Evolutionary conservation across 192 early-diverging fungal species (phyloP), one percentile per base, ranked within the genome.

Genomic region (Rhizophagus clarus): DNA sequence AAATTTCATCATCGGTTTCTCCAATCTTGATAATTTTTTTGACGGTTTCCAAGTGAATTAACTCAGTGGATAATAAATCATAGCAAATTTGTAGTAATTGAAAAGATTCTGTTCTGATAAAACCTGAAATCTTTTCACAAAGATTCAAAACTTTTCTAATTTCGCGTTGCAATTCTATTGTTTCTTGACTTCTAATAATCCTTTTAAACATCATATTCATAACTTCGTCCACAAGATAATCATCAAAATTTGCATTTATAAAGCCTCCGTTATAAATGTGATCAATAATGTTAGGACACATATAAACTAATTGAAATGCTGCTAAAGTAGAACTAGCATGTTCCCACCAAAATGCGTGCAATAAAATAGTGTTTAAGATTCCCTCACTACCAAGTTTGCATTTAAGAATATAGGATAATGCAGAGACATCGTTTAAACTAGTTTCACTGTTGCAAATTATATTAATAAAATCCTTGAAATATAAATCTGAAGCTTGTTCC

Each of bases 381-480:
- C 60, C 49, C 24, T 77, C 80, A n/a, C 56, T 20, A 12, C 61
- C 45, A 2, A 81, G 40, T 31, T 61, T 68, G 14, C 31, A 20
- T 45, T 32, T 68, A 12, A 81, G 29, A n/a, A 81, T 24, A 28
- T 34, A 72, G 14, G 34, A 4, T 20, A 81, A 72, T 61, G 29
- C 20, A n/a, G 29, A 32, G 4, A 40, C 7, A 70, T 70, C 11
- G 42, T 70, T 70, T 2, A n/a, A n/a, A 70, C 68, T n/a, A 70
- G 68, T n/a, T 42, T 70, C 34, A 70, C n/a, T n/a, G 2, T n/a
- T 9, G 22, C 32, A 32, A 37, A 60, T 37, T 29, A 81, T 26
- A 8, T 31, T 67, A 40, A 77, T 34, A 45, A 81, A 81, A 76
- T 81, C 80, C 26, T 69, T 68, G 37, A 77, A 77, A 69, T 81